phyloP scores from a whole-genome alignment of 2,329 filamentous ascomycete genomes.

The Domatiomyces globalis region DNA sequence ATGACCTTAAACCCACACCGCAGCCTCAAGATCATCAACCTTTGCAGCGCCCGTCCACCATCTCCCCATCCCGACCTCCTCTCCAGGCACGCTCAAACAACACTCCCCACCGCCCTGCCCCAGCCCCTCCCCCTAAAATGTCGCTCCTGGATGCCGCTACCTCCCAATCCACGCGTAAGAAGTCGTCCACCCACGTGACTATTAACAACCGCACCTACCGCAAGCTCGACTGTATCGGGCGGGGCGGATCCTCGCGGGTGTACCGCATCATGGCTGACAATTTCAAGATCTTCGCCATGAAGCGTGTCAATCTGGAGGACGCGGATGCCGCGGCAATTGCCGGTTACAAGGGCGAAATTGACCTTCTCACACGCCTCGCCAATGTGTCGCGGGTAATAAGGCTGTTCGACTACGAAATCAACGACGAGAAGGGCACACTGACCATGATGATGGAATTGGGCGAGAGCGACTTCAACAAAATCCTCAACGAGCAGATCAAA shows the following conservation, averaged over 20 bases:
- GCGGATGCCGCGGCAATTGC: conserved; percentile 70
- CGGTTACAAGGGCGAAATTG: conserved; percentile 91
- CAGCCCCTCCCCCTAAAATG: conserved; percentile 82
- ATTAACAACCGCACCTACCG: conserved; percentile 89
- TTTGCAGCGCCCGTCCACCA: conserved; percentile 31
- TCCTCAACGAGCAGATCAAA: conserved; percentile 60
- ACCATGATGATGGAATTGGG: conserved; percentile 95
- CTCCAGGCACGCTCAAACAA: conserved; percentile 45
- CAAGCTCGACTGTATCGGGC: conserved; percentile 75
- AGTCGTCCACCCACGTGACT: conserved; percentile 68
- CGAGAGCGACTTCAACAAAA: conserved; percentile 79
- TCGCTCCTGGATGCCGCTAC: conserved; percentile 87
- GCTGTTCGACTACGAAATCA: conserved; percentile 84
- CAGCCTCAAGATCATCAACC: conserved; percentile 31
- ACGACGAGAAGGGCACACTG: conserved; percentile 76
- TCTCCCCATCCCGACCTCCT: conserved; percentile 30
- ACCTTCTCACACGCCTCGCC: conserved; percentile 66
- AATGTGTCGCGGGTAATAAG: conserved; percentile 83
- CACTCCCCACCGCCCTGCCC: conserved; percentile 65
- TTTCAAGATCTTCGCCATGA: conserved; percentile 85
- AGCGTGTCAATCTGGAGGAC: conserved; percentile 80
- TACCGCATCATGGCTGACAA: conserved; percentile 97
- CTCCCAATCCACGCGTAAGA: conserved; percentile 57
- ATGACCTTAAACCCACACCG: conserved; percentile 27
- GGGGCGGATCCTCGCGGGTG: conserved; percentile 85